Evolutionary conservation across 106 monocot genomes (phyloP).

Genomic region (Dactylorhiza incarnata): DNA sequence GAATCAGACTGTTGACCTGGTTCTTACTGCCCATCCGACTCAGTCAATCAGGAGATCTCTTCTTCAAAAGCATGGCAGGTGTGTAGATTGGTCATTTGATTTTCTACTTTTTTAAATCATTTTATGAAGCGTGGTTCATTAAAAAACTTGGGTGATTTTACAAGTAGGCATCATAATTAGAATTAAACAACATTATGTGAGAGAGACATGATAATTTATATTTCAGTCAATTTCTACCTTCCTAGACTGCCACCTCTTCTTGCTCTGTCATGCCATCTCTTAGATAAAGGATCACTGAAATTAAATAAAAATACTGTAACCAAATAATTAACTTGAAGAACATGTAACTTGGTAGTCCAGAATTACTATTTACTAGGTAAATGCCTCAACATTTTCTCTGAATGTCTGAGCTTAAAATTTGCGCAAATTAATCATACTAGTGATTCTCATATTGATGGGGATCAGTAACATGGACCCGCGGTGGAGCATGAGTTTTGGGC

Average conservation of each 20-base stretch:
- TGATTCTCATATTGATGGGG: neutral
- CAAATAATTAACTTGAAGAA: neutral
- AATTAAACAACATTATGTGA: neutral
- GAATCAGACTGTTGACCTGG: slow-evolving; percentile 88
- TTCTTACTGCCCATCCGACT: slow-evolving; percentile 92
- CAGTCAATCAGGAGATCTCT: slow-evolving; percentile 87
- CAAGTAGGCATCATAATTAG: neutral
- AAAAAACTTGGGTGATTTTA: neutral
- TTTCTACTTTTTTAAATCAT: neutral
- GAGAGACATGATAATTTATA: neutral
- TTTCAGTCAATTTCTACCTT: neutral
- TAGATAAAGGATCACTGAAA: neutral
- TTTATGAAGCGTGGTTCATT: neutral
- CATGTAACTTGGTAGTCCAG: neutral
- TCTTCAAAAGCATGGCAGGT: slow-evolving; percentile 94
- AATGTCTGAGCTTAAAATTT: neutral
- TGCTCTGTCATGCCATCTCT: neutral
- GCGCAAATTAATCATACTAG: neutral
- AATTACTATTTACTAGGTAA: neutral
- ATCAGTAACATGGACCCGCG: too few relatives aligned
- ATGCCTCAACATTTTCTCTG: neutral
- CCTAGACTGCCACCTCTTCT: neutral
- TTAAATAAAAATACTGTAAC: neutral
- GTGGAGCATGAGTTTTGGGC: too few relatives aligned
- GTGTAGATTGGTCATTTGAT: slow-evolving; percentile 1